Percentiles rank a stretch among this genome's conserved stretches.
Conservation (phyloP, 768 basidiomycete genomes). For the Pisolithus tinctorius region DNA sequence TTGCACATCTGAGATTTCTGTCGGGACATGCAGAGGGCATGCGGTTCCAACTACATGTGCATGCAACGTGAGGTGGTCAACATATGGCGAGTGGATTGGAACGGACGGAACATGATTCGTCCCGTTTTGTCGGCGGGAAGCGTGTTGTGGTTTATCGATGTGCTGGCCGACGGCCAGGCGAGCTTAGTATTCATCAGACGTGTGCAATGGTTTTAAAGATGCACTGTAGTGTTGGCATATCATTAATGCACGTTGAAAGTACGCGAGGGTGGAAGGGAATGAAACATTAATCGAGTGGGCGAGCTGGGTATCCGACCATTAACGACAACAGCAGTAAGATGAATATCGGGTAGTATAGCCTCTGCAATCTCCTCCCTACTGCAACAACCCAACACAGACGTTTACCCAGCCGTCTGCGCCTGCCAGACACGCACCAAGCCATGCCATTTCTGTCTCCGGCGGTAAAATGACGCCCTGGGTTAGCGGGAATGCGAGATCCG, state of each 20-base stretch:
- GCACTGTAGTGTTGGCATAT: too few species aligned
- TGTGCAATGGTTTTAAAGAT: too few species aligned
- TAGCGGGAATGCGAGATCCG: conserved; percentile 66
- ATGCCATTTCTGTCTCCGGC: conserved; percentile 83
- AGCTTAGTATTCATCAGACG: too few species aligned
- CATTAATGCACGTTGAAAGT: background rate
- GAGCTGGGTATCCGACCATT: background rate
- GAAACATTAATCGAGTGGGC: background rate
- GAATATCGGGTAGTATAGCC: background rate
- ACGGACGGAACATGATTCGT: too few species aligned
- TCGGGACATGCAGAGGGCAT: too few species aligned
- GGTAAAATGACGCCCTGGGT: conserved; percentile 84
- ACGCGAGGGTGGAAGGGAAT: background rate
- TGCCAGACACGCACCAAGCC: conserved; percentile 87
- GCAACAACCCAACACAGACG: conserved; percentile 65
- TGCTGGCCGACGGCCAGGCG: too few species aligned
- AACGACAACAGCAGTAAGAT: background rate
- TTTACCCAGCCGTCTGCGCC: conserved; percentile 96
- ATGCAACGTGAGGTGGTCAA: too few species aligned
- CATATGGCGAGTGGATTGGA: too few species aligned
- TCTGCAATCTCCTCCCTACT: conserved; percentile 10
- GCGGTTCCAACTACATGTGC: too few species aligned
- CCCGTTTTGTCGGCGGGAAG: too few species aligned
- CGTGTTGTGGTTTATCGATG: too few species aligned
- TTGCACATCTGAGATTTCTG: too few species aligned